phyloP scores from a whole-genome alignment of 2,329 filamentous ascomycete genomes.

The Stagonosporopsis tanaceti region DNA sequence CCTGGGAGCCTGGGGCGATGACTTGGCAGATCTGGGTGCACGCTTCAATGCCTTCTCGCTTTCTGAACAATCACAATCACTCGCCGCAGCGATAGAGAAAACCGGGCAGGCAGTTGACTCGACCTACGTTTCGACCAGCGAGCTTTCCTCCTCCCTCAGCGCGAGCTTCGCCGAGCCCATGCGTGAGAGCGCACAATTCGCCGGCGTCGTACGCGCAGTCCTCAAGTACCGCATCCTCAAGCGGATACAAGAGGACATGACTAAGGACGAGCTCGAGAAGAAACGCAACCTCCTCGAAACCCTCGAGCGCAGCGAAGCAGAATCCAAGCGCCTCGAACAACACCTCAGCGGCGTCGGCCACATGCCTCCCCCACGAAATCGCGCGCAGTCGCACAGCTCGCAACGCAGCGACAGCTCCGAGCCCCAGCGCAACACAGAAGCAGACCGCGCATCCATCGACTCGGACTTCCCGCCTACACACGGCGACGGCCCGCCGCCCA shows the following conservation, averaged over 20 bases:
- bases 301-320: constrained; percentile 90
- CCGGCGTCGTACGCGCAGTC: constrained; percentile 88
- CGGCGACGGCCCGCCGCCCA: constrained; percentile 68
- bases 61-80: constrained; percentile 86
- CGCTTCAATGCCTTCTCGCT: constrained; percentile 96
- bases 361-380: constrained; percentile 65
- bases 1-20: constrained; percentile 80
- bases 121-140: constrained; percentile 94
- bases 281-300: constrained; percentile 84
- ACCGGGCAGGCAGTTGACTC: constrained; percentile 94
- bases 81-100: constrained; percentile 92
- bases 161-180: constrained; percentile 97
- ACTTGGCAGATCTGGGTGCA: constrained; percentile 93
- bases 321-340: constrained; percentile 91
- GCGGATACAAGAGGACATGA: constrained; percentile 97
- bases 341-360: constrained; percentile 81
- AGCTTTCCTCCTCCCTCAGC: constrained; percentile 85
- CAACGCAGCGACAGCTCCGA: constrained; percentile 50
- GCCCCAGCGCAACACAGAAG: constrained; percentile 57
- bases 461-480: constrained; percentile 95
- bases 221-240: constrained; percentile 91
- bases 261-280: constrained; percentile 88
- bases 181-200: constrained; percentile 97
- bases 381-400: constrained; percentile 69
- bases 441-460: constrained; percentile 90